Base-by-base conservation (phyloP, 371 early-diverging fungal species). In the Zancudomyces culisetae region DNA sequence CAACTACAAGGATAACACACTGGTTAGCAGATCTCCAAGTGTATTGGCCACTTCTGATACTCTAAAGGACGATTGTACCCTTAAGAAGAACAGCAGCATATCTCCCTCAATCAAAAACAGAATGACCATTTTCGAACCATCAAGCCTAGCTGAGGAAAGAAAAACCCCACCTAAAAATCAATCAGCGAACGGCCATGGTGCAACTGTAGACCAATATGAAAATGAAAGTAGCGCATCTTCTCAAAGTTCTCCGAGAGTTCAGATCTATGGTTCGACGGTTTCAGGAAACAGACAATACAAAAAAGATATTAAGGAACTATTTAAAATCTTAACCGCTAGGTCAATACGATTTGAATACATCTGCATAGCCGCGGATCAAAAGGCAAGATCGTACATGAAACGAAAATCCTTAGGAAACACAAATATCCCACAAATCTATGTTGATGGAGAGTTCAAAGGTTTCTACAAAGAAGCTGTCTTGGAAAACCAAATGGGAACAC, bases 381-480 rank as follows among this genome's bases (percentile, higher is more conserved):
- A 70, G n/a, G 79, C 75, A 1, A 78, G 76, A 60, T 63, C 64
- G 42, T 79, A 68, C 56, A 72, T 83, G 74, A 68, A 72, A 56
- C 52, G 70, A 24, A 77, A 76, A 63, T 69, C 75, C 45, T 51
- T 57, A 6, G 69, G 69, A 22, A 73, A 64, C 22, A 74, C 68
- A 59, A 70, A 63, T 13, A 63, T 81, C 22, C 83, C 83, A 18
- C 79, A 78, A 60, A 63, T 83, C 6, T 79, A 77, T 62, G 77
- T 79, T 21, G 74, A 80, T 51, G 80, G 77, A 47, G 76, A 78
- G 53, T 73, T 69, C 60, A 73, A 70, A 57, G 79, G 77, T 55
- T 75, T 76, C 15, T 69, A 53, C 46, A 68, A 68, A n/a, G 68
- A 68, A n/a, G 61, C 60, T 13, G 60, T 62, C 49, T 56, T 59